A percentile compares a stretch with the other conserved stretches of the same genome.
Evolutionary conservation across 371 early-diverging fungal genomes (phyloP).

Genomic region (Rhizopus stolonifer): DNA sequence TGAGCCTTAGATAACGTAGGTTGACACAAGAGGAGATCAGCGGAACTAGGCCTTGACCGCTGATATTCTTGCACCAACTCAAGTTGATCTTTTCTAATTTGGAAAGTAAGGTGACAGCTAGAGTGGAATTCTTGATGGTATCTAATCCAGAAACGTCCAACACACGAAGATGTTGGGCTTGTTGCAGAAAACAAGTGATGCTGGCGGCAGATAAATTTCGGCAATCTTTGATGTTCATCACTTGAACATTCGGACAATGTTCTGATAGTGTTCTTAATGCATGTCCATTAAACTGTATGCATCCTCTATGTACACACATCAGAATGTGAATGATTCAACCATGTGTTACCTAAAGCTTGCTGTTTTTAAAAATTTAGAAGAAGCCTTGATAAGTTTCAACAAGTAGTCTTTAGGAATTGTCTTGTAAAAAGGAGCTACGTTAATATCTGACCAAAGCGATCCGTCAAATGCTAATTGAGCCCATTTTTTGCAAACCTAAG

Average conservation of each 20-base stretch:
- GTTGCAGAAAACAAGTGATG: conserved; percentile 38
- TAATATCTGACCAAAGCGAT: conserved; percentile 51
- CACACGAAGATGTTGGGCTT: conserved; percentile 20
- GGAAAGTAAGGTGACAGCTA: conserved; percentile 34
- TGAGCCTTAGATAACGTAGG: conserved; percentile 43
- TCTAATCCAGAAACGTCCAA: conserved; percentile 53
- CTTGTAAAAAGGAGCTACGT: conserved; percentile 52
- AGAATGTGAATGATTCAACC: neutral
- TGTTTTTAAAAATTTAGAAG: conserved; percentile 50
- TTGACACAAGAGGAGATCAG: conserved; percentile 31
- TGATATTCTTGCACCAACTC: conserved; percentile 58
- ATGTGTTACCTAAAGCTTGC: conserved; percentile 53
- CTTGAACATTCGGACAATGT: conserved; percentile 54
- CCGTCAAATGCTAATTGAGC: conserved; percentile 50
- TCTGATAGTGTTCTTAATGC: conserved; percentile 47
- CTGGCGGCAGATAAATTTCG: conserved; percentile 48
- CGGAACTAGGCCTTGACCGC: conserved; percentile 37
- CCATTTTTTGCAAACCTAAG: conserved; percentile 49
- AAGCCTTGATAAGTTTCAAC: conserved; percentile 41
- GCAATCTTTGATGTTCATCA: conserved; percentile 52
- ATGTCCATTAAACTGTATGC: conserved; percentile 54
- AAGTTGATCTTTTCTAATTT: conserved; percentile 47
- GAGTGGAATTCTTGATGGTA: conserved; percentile 45
- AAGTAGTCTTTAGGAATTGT: conserved; percentile 48
- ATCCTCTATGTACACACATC: conserved; percentile 47